Evolutionary conservation across 495 filamentous ascomycete genomes (phyloP).

Genomic region (Lepidopterella palustris): DNA sequence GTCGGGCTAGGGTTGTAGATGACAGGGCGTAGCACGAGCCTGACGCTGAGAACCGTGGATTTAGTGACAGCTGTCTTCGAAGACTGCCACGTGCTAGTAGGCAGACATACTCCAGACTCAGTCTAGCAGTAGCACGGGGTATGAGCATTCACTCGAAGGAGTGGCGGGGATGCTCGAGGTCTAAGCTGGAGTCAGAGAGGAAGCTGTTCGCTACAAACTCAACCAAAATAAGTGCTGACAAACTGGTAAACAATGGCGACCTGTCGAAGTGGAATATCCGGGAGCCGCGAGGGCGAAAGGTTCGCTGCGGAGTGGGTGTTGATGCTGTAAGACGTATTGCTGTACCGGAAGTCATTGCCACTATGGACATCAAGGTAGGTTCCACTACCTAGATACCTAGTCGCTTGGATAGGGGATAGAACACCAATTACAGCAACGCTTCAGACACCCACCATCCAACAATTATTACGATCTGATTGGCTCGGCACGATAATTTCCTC

Average conservation of each 20-base stretch:
- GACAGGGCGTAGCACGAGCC: background rate
- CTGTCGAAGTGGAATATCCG: too few relatives aligned
- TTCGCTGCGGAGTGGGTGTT: too few relatives aligned
- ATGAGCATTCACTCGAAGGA: background rate
- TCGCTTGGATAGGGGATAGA: too few relatives aligned
- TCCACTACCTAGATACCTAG: too few relatives aligned
- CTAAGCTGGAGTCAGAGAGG: background rate
- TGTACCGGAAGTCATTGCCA: too few relatives aligned
- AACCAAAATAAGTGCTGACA: background rate
- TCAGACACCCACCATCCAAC: too few relatives aligned
- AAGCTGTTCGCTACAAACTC: background rate
- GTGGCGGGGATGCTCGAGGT: background rate
- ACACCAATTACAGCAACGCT: too few relatives aligned
- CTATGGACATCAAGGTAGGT: too few relatives aligned
- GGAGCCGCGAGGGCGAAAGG: too few relatives aligned
- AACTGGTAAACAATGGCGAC: background rate
- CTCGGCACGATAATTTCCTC: background rate
- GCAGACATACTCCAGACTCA: background rate
- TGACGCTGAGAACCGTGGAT: background rate
- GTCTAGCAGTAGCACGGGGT: background rate
- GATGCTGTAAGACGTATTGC: too few relatives aligned
- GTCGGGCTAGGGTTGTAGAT: background rate
- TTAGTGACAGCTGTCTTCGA: background rate
- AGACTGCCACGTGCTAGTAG: background rate
- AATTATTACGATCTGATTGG: background rate